Evolutionary conservation across 2,329 filamentous ascomycete species (phyloP), one percentile per base, ranked within the genome.

Genomic region (Hypoxylon sp.): DNA sequence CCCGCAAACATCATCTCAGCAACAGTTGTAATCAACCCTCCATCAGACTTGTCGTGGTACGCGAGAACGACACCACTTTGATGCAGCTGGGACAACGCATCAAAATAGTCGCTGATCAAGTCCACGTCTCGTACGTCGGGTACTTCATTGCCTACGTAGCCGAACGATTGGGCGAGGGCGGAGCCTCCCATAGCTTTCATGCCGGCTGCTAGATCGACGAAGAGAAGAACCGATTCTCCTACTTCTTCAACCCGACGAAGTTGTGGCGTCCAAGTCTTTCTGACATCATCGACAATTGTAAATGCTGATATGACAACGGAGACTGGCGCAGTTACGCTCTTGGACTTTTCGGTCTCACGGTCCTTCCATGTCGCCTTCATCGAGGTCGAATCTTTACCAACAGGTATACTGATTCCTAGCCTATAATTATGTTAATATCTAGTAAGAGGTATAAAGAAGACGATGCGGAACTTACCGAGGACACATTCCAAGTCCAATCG

Each of bases 1-100:
- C 94, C 94, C 21, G 94, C 93, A 69, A 97, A 97, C 84, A 96
- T 95, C 94, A 97, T 97, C 74, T 97, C 93, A 2, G 87, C 90
- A 25, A 97, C 75, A 4, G 93, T 92, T 1, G 93, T 94, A 68
- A 97, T 83, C 7, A 97, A 77, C 65, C 94, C 94, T 70, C 93
- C 94, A 69, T 97, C 93, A 0, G 91, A 97, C 35, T 89, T 83
- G 72, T 97, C 94, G 70, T 97, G 94, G 70, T 97, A 97, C 3
- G 93, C 93, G 15, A 97, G 82, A 7, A 97, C 92, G 51, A 66
- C 46, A n/a, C 58, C 56, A 20, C 55, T 89, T 44, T 61, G 45
- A 65, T 87, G 83, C 38, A 87, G 73, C 62, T 86, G 83, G 29
- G 75, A 75, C 15, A 96, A 79, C 2, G 92, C 93, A 69, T 97